A percentile compares a stretch with the other conserved stretches of the same genome.
These are phyloP conservation scores for Diaporthe batatas DNA, from an alignment of 2,329 filamentous ascomycete genomes.

Conservation along the genomic window DNA sequence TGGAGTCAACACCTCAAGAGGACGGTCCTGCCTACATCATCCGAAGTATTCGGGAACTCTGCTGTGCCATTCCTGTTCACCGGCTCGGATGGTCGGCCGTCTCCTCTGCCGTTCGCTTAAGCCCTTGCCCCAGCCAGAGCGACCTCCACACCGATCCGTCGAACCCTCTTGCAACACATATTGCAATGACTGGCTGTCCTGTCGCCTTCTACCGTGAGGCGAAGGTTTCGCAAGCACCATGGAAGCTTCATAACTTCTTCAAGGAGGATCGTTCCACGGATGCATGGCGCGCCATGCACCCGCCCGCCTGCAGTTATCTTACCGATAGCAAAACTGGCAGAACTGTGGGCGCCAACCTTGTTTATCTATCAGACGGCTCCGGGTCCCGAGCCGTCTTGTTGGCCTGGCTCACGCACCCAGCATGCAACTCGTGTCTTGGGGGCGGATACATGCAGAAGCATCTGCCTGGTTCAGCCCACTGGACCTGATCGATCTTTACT, in stretches of 20 bases:
- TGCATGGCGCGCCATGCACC: constrained; percentile 7
- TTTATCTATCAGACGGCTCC: background rate
- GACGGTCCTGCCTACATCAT: background rate
- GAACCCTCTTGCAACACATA: background rate
- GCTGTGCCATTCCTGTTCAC: background rate
- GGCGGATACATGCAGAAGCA: constrained; percentile 25
- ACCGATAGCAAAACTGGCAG: constrained; percentile 19
- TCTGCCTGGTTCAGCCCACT: background rate
- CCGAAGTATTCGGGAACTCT: background rate
- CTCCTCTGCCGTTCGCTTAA: background rate
- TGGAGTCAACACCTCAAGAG: background rate
- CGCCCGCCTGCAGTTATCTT: constrained; percentile 12
- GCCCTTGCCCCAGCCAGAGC: background rate
- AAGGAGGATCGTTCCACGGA: background rate
- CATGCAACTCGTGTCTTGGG: constrained; percentile 9
- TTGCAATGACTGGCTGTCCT: background rate
- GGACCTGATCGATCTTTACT: background rate
- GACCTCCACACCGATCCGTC: background rate
- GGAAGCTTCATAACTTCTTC: background rate
- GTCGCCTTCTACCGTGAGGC: background rate
- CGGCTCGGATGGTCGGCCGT: background rate
- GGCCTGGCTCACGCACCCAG: background rate
- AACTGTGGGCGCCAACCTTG: background rate
- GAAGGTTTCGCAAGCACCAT: constrained; percentile 15
- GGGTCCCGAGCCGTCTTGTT: background rate